Evolutionary conservation across 148 eudicot genomes (phyloP).

Genomic region (Rhododendron kiyosumense): DNA sequence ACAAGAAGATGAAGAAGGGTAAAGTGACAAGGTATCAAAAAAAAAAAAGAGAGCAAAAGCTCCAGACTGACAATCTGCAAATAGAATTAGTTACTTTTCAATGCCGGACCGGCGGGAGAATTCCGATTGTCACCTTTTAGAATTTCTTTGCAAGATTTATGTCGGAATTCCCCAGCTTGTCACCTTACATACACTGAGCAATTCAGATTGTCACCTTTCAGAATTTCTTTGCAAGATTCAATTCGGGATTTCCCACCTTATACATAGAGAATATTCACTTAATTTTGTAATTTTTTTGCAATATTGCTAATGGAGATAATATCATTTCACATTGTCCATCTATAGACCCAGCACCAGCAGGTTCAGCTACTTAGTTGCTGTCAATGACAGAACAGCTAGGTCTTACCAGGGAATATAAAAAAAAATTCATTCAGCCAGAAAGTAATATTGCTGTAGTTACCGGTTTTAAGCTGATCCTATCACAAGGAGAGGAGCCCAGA

Average conservation of each 20-base stretch:
- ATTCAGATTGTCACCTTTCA: neutral
- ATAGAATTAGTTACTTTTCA: neutral
- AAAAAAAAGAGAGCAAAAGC: neutral
- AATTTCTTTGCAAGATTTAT: neutral
- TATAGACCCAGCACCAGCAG: neutral
- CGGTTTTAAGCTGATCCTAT: constrained; percentile 66
- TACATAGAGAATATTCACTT: neutral
- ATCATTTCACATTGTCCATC: neutral
- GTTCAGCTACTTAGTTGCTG: neutral
- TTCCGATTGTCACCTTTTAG: neutral
- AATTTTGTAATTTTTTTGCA: neutral
- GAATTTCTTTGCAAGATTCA: neutral
- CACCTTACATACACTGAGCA: neutral
- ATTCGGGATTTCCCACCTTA: neutral
- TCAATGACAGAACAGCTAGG: neutral
- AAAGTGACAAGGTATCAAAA: neutral
- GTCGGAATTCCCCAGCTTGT: neutral
- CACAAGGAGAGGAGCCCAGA: constrained; percentile 81
- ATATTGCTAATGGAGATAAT: neutral
- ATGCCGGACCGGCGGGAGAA: neutral
- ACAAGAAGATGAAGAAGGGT: neutral
- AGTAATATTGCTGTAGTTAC: constrained; percentile 30
- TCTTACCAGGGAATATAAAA: neutral
- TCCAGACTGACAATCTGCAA: neutral
- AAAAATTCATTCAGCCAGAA: neutral